Base-by-base conservation (phyloP, 2,329 filamentous ascomycete species). In the Colletotrichum simmondsii region DNA sequence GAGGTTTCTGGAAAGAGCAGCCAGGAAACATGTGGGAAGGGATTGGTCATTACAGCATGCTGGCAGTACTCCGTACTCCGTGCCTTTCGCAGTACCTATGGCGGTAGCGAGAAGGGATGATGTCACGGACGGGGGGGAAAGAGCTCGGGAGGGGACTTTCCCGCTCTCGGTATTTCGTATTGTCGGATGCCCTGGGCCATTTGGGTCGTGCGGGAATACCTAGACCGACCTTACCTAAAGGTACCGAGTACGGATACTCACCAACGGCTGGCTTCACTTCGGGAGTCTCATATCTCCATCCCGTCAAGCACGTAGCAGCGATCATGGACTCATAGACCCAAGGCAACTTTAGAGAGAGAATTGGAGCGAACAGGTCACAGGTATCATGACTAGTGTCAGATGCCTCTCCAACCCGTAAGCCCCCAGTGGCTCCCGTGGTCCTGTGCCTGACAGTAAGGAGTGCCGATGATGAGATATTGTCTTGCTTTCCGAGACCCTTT, bases 341-440 rank as follows among this genome's bases (percentile, higher is more conserved):
- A 24, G 24, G 24, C 28, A 56, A 30, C 52, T 56, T 46, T 22
- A 32, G 30, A 24, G 52, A 26, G 30, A 64, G 28, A 52, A 28
- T 54, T 54, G 30, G 53, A 26, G 61, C 46, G 46, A 26, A 49
- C 30, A 22, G 52, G 24, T 30, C 12, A 35, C 67, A 57, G 37
- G 60, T 64, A 65, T 71, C 66, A 71, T 73, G 56, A 73, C 71
- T 73, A 73, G 71, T 65, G 66, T 62, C 71, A 62, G 61, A 73
- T 71, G 60, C 67, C 49, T 65, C 49, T 58, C 19, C 26, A 46
- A 26, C 32, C 28, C 46, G 46, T 71, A 49, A 49, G 63, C 22
- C 28, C 26, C 26, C 26, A 58, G 24, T 58, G 56, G 56, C 28
- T 19, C 14, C 22, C 16, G 32, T 65, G 16, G 52, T 24, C 28